Base-by-base conservation (phyloP, 2,329 filamentous ascomycete species). In the Podosphaera fusca region DNA sequence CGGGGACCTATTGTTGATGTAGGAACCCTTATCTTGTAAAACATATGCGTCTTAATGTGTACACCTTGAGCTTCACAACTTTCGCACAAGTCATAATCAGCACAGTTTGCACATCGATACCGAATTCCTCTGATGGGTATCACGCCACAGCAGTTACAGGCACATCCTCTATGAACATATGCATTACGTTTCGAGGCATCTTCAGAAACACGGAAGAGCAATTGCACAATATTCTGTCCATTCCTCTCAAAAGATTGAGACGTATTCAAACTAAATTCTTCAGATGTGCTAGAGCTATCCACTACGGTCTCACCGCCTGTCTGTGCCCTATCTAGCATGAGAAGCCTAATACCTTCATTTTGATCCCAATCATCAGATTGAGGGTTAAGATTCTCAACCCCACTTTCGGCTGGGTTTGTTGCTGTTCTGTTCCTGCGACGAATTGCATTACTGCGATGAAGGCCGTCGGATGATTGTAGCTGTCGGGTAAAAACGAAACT, bases 41-140 rank as follows among this genome's bases (percentile, higher is more conserved):
- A 96, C 51, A 96, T 79, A 69, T 98, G 92, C 1, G 88, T 95
- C 68, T 90, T 94, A 67, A 95, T 90, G 58, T 68, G 66, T 1
- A 82, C 70, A 30, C 79, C 79, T 63, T 82, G 79, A 4, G 85
- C 79, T 70, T 98, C 90, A 70, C 92, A 98, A 6, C 82, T 82
- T 67, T 95, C 88, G 72, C 92, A 98, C 1, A 98, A 79, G 67
- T 98, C 92, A 67, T 88, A 96, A 69, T 98, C 90, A 61, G 86
- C 81, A 67, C 92, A 98, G 71, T 98, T 96, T 63, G 88, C 83
- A 70, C 92, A 98, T 59, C 89, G 84, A 72, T 94, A 98, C 58
- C 92, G 80, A 59, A 95, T 84, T 14, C 92, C 92, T 56, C 87
- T 83, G 60, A 98, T 96, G 6, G 92, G 90, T 55, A 86, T 81